Conservation (phyloP, 148 eudicot species). For the Rhododendron henanense region DNA sequence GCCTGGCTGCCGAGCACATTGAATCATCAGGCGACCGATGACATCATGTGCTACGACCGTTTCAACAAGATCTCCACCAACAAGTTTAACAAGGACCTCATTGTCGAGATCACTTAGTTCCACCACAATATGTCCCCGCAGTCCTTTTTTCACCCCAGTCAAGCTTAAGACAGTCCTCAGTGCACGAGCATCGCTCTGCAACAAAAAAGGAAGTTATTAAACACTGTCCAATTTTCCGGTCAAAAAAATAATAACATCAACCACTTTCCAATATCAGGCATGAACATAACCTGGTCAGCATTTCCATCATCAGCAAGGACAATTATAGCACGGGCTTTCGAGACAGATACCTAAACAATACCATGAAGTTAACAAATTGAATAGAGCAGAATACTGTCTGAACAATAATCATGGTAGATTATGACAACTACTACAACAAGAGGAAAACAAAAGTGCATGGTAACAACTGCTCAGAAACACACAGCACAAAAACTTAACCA, state of each 20-base stretch:
- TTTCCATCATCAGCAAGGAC: slow-evolving; percentile 69
- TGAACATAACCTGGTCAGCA: slow-evolving; percentile 47
- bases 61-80: slow-evolving; percentile 62
- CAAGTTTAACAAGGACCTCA: slow-evolving; percentile 62
- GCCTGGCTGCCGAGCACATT: slow-evolving; percentile 64
- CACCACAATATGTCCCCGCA: slow-evolving; percentile 54
- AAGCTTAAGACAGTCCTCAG: slow-evolving; percentile 59
- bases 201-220: not conserved
- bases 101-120: slow-evolving; percentile 59
- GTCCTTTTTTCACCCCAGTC: slow-evolving; percentile 54
- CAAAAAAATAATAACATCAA: not conserved
- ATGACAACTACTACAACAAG: not conserved
- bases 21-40: slow-evolving; percentile 59
- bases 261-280: not conserved
- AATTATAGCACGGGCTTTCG: slow-evolving; percentile 60
- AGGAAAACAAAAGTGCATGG: not conserved
- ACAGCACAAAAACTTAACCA: not conserved
- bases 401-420: not conserved
- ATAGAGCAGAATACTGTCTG: not conserved
- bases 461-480: slow-evolving; percentile 6
- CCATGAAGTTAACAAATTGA: slow-evolving; percentile 13
- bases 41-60: slow-evolving; percentile 62
- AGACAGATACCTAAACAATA: slow-evolving; percentile 42
- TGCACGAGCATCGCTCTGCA: slow-evolving; percentile 65
- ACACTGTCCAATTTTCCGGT: not conserved